Evolutionary conservation across 1,139 yeast genomes (phyloP).

Genomic region (Hansenula sp.): DNA sequence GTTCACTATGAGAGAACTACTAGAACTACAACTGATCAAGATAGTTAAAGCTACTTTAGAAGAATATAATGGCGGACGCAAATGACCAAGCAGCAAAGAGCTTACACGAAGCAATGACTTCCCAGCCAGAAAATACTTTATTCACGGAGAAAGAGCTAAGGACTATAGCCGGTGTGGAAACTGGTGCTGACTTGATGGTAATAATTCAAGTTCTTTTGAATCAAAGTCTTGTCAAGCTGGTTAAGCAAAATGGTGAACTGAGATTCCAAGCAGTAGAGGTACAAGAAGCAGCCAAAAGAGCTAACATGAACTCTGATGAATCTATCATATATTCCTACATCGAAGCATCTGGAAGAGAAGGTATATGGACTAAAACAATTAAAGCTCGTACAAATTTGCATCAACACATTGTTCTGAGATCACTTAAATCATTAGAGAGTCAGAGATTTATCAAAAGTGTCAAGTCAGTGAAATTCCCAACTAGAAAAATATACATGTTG

Average conservation of each 20-base stretch:
- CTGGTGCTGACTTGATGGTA: constrained; percentile 43
- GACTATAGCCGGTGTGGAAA: constrained; percentile 12
- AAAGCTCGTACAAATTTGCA: constrained; percentile 89
- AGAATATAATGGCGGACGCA: background rate
- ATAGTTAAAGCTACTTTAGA: background rate
- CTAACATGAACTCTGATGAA: constrained; percentile 81
- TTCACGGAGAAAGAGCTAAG: constrained; percentile 19
- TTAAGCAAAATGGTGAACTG: constrained; percentile 59
- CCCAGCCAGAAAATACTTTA: constrained; percentile 10
- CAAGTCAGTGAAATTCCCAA: constrained; percentile 92
- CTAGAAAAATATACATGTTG: constrained; percentile 93
- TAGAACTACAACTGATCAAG: no score
- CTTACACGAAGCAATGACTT: constrained; percentile 18
- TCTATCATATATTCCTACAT: constrained; percentile 87
- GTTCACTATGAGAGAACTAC: background rate
- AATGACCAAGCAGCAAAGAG: constrained; percentile 7
- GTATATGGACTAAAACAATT: constrained; percentile 93
- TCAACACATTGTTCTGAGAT: constrained; percentile 84
- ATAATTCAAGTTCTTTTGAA: constrained; percentile 65
- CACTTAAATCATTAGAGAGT: constrained; percentile 76
- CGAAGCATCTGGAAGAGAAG: constrained; percentile 92
- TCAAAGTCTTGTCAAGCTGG: constrained; percentile 61
- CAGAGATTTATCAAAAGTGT: constrained; percentile 87
- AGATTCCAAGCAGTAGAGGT: constrained; percentile 69
- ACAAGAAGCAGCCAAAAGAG: constrained; percentile 65